Base-by-base conservation (phyloP, 306 rosid species). In the Malus sieversii region DNA sequence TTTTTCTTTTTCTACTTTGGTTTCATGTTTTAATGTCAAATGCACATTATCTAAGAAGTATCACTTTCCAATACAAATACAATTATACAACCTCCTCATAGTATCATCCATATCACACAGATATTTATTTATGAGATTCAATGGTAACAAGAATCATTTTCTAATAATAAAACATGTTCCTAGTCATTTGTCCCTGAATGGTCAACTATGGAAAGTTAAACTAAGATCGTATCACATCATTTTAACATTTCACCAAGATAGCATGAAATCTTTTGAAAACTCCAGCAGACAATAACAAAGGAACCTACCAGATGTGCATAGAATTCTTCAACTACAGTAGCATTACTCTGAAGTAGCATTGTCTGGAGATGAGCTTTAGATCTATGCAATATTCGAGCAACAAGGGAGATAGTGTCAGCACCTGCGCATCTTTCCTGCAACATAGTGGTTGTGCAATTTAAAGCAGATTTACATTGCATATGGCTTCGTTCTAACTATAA, bases 401-500 rank as follows among this genome's bases (percentile, higher is more conserved):
- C 95, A 71, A 89, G 89, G 71, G 87, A 87, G 74, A 90, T 59
- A 67, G 96, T 85, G 84, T 96, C 99, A 82, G 88, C 99, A 77
- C 88, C 98, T 66, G 92, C 92, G 65, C 97, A 89, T 87, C 98
- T 89, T 88, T 96, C 99, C 98, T 96, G 99, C 81, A 88, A 78
- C 64, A 73, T 66, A 84, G 71, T 55, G 68, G 66, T 75, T 27
- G 46, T 81, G 77, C 74, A 72, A 75, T 46, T 73, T 52, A 77
- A 71, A 74, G 75, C 53, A 77, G 64, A 82, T 61, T 59, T 67
- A 79, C 52, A 72, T 40, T 76, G 76, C 78, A 76, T 71, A 72
- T 52, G 42, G 61, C 66, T 73, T 77, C 74, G 51, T 20, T 30
- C 42, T 55, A 51, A 70, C 66, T 15, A 27, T 23, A 20, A 19